Percentiles rank a stretch among this genome's conserved stretches.
phyloP scores from a whole-genome alignment of 1,139 yeast genomes.

The Saccharomyces hybrid region DNA sequence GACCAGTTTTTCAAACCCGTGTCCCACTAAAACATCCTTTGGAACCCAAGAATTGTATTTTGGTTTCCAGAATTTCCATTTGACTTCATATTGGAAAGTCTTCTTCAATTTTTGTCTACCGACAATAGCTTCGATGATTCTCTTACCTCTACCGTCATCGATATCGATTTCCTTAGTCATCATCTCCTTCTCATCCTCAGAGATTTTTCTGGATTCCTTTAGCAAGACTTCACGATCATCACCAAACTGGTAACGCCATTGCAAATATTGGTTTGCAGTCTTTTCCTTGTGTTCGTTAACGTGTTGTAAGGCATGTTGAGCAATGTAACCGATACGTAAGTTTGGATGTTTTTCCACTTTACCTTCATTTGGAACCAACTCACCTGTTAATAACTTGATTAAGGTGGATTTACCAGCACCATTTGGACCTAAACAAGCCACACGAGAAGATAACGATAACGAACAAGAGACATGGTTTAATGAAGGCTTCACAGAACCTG shows the following conservation, averaged over 20 bases:
- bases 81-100: constrained; percentile 91
- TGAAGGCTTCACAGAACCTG: constrained; percentile 83
- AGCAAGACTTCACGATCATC: constrained; percentile 94
- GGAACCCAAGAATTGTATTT: constrained; percentile 92
- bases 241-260: constrained; percentile 97
- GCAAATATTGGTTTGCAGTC: constrained; percentile 94
- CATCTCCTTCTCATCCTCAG: constrained; percentile 73
- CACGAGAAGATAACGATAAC: constrained; percentile 85
- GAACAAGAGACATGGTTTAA: constrained; percentile 75
- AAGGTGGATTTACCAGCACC: constrained; percentile 98
- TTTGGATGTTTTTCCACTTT: constrained; percentile 96
- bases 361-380: constrained; percentile 77
- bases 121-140: constrained; percentile 85
- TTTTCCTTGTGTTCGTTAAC: constrained; percentile 95
- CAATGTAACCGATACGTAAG: constrained; percentile 95
- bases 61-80: constrained; percentile 91
- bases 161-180: constrained; percentile 74
- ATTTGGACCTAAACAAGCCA: constrained; percentile 93
- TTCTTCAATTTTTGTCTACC: constrained; percentile 96
- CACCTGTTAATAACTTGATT: constrained; percentile 88
- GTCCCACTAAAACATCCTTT: constrained; percentile 65
- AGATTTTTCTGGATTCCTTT: constrained; percentile 85
- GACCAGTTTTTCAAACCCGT: constrained; percentile 80
- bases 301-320: constrained; percentile 96
- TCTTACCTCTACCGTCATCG: constrained; percentile 82